Evolutionary conservation across 2,329 filamentous ascomycete species (phyloP).

Genomic region (Diaporthe vaccinii): DNA sequence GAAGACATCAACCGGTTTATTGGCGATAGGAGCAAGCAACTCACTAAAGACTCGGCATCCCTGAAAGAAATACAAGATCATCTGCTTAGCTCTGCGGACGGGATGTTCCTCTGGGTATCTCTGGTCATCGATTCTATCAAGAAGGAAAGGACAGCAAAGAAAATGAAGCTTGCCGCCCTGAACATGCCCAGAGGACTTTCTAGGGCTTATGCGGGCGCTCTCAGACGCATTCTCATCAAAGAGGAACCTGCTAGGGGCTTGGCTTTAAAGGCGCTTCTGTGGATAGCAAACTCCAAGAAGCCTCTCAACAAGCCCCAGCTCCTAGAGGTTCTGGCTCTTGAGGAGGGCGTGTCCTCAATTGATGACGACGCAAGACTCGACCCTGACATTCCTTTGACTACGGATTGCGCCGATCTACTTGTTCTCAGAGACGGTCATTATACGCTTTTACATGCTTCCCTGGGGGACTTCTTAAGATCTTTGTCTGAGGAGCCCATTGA

Average conservation of each 20-base stretch:
- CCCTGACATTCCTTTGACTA: background rate
- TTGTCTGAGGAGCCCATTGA: background rate
- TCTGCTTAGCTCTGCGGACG: background rate
- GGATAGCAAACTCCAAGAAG: background rate
- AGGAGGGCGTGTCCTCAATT: constrained; percentile 13
- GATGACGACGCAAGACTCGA: background rate
- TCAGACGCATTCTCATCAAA: background rate
- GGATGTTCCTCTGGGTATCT: constrained; percentile 15
- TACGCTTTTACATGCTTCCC: constrained; percentile 14
- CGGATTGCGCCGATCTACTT: constrained; percentile 21
- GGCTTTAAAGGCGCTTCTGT: background rate
- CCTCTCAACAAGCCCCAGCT: constrained; percentile 15
- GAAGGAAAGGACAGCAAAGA: constrained; percentile 18
- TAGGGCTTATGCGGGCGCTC: background rate
- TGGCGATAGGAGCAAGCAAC: constrained; percentile 1
- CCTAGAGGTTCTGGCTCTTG: constrained; percentile 13
- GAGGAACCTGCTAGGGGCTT: background rate
- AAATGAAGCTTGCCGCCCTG: constrained; percentile 18
- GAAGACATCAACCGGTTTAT: constrained; percentile 23
- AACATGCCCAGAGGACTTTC: constrained; percentile 7
- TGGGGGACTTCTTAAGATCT: constrained; percentile 7
- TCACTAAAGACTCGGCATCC: background rate
- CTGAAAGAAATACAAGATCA: constrained; percentile 9
- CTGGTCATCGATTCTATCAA: constrained; percentile 22
- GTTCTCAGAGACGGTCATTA: constrained; percentile 22